These are phyloP conservation scores for Udeniomyces megalosporus DNA, from an alignment of 768 basidiomycete species.

Conservation along the genomic window DNA sequence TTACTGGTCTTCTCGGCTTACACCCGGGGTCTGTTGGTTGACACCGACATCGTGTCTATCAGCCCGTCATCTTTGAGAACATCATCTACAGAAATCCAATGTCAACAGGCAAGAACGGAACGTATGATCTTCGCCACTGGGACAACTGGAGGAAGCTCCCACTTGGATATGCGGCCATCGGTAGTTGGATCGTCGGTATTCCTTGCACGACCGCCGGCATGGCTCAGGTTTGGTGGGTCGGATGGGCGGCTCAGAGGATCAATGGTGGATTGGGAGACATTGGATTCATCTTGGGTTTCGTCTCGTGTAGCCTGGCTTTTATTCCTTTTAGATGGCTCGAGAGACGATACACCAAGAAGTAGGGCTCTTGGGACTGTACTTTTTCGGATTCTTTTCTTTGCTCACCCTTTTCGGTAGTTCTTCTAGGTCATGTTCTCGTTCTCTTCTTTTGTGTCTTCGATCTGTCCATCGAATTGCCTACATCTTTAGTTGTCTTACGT, in stretches of 20 bases:
- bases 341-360: too few relatives aligned
- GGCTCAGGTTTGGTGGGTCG: conserved; percentile 13
- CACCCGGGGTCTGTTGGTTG: too few relatives aligned
- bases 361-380: too few relatives aligned
- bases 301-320: neutral
- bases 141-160: conserved; percentile 3
- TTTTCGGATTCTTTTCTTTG: too few relatives aligned
- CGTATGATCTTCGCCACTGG: conserved; percentile 12
- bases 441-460: too few relatives aligned
- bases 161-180: conserved; percentile 3
- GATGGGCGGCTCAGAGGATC: conserved; percentile 12
- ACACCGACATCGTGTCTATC: too few relatives aligned
- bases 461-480: too few relatives aligned
- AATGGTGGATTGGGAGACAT: conserved; percentile 14
- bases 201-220: conserved; percentile 8
- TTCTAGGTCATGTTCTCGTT: neutral
- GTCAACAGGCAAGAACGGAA: neutral
- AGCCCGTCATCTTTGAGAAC: conserved; percentile 11
- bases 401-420: neutral
- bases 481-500: too few relatives aligned
- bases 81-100: conserved; percentile 10
- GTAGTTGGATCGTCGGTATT: conserved; percentile 4
- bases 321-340: neutral
- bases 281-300: conserved; percentile 11
- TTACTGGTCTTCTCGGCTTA: too few relatives aligned